Percentiles rank a stretch among this genome's conserved stretches.
phyloP scores from a whole-genome alignment of 1,284 basidiomycete genomes.

The Cutaneotrichosporon cavernicola region DNA sequence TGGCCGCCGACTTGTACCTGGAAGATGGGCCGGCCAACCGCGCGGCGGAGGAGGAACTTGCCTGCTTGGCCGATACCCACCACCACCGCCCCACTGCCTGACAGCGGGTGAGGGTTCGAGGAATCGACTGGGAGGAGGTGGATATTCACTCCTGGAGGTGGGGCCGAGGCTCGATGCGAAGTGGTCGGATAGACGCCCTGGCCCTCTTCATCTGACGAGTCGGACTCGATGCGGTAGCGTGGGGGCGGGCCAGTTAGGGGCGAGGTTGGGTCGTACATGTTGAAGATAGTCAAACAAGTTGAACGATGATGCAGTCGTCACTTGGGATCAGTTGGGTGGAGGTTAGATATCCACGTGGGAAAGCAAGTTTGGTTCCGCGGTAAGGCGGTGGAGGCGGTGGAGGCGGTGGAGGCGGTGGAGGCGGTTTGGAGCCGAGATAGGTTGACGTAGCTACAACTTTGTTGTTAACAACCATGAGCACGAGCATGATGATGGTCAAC shows the following conservation, averaged over 20 bases:
- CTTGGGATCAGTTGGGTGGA: background rate
- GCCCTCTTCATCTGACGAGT: slow-evolving; percentile 50
- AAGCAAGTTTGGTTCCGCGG: background rate
- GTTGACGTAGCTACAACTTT: no score
- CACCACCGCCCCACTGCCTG: slow-evolving; percentile 18
- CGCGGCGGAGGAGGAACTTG: slow-evolving; percentile 29
- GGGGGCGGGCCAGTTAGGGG: slow-evolving; percentile 41
- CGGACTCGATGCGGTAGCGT: slow-evolving; percentile 50
- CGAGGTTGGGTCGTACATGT: slow-evolving; percentile 45
- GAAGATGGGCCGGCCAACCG: slow-evolving; percentile 16
- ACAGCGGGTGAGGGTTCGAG: background rate
- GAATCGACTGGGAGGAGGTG: background rate
- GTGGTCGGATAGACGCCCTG: slow-evolving; percentile 37
- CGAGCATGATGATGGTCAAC: background rate
- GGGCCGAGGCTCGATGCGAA: background rate
- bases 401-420: no score
- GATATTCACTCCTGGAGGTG: background rate
- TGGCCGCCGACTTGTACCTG: slow-evolving; percentile 20
- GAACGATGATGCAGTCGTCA: background rate
- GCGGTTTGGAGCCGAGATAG: no score
- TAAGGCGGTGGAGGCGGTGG: background rate
- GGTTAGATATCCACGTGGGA: slow-evolving; percentile 7
- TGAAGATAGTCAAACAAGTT: background rate
- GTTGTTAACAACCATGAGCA: background rate
- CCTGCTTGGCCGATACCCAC: slow-evolving; percentile 43